Conservation (phyloP, 768 basidiomycete genomes). For the Chiua virens region DNA sequence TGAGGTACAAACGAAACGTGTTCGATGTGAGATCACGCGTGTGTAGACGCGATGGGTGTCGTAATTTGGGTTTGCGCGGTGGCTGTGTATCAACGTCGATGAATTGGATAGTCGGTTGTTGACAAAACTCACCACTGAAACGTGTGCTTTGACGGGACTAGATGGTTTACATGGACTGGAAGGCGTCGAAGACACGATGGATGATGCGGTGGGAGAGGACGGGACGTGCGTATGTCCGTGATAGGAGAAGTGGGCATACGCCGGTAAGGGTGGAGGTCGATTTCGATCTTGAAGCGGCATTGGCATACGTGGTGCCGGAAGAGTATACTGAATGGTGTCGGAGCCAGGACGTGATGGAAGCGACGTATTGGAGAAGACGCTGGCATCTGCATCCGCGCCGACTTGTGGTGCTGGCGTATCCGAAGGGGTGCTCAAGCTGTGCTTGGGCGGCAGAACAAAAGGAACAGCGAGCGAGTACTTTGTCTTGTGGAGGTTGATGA, state of each 20-base stretch:
- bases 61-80: constrained; percentile 46
- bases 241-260: not conserved
- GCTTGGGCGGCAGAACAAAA: constrained; percentile 42
- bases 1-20: constrained; percentile 73
- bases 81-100: not conserved
- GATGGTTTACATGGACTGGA: constrained; percentile 29
- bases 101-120: not conserved
- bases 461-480: constrained; percentile 48
- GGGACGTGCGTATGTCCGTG: constrained; percentile 8
- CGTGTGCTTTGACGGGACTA: constrained; percentile 20
- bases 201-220: constrained; percentile 21
- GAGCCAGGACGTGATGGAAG: not conserved
- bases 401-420: not conserved
- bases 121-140: constrained; percentile 8
- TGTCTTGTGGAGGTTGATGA: constrained; percentile 51
- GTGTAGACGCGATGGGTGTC: constrained; percentile 71
- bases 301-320: constrained; percentile 13
- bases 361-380: constrained; percentile 15
- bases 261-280: not conserved
- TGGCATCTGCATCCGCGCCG: not conserved
- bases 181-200: constrained; percentile 28
- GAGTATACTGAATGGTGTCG: constrained; percentile 1
- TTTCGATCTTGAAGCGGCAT: constrained; percentile 10
- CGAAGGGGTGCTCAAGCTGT: constrained; percentile 5
- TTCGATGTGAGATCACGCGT: constrained; percentile 67